These are phyloP conservation scores for Pistacia integerrima DNA, from an alignment of 345 rosid species.

Conservation along the genomic window DNA sequence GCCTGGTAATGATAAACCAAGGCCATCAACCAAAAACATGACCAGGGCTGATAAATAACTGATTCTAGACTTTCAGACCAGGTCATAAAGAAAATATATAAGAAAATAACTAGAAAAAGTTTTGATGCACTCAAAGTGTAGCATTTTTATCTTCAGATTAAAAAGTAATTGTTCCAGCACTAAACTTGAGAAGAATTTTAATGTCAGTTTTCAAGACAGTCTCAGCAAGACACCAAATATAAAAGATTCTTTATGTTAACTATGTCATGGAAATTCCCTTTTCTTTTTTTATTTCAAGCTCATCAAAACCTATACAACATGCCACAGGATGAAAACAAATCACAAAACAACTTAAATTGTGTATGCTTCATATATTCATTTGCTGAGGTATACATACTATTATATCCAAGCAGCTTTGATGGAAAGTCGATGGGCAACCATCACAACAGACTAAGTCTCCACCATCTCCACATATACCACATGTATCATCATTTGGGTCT, in stretches of 20 bases:
- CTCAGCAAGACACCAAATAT: conserved; percentile 2
- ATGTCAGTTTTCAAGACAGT: neutral
- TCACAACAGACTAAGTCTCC: conserved; percentile 93
- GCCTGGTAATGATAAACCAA: neutral
- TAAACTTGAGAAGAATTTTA: neutral
- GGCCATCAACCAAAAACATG: neutral
- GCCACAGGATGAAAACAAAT: neutral
- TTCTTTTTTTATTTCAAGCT: neutral
- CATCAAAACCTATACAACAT: conserved; percentile 8
- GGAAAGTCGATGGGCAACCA: conserved; percentile 96
- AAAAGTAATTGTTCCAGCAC: neutral
- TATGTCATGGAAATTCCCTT: neutral
- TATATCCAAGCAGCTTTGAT: conserved; percentile 80
- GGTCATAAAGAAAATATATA: neutral
- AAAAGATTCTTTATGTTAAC: neutral
- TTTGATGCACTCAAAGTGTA: neutral
- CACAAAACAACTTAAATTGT: neutral
- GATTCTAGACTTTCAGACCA: neutral
- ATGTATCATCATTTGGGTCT: conserved; percentile 94
- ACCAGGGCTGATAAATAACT: neutral
- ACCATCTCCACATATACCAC: conserved; percentile 98
- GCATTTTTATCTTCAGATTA: neutral
- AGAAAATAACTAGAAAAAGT: neutral
- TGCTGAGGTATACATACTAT: conserved; percentile 47
- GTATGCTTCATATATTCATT: neutral